Base-by-base conservation (phyloP, 352 stramenopile genomes). In the Globisporangium sylvaticum region DNA sequence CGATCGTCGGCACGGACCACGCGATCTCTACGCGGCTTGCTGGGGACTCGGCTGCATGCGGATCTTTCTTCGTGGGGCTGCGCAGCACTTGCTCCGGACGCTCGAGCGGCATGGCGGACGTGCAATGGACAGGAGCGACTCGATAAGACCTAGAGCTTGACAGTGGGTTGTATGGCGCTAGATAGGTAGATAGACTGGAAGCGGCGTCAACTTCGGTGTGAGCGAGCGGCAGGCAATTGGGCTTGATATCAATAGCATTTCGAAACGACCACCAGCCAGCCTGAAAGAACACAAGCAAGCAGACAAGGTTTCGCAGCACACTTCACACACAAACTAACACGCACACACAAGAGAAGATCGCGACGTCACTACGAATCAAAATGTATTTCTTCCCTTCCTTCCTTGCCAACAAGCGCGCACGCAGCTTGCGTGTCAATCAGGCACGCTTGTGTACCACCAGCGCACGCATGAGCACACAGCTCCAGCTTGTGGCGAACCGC, bases 1-100 rank as follows among this genome's bases (percentile, higher is more conserved):
- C 80, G 42, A 91, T 74, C 32, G 68, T 29, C 1, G 86, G 83
- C 24, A 77, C 66, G 12, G 80, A 88, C 86, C 86, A 94, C 3
- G 76, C 68, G 27, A 94, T 71, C 73, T 83, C 74, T 20, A 91
- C 78, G 61, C 66, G 78, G 34, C 69, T 76, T 0, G 82, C 82
- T 7, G 65, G 69, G 6, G 68, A 63, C 18, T 62, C 60, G 24
- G 37, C 65, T 22, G 56, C 44, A 8, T 70, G 44, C 52, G 14
- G 44, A 7, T 53, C 32, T 12, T 48, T 31, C 53, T 70, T 67
- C 9, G 39, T 72, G 8, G 67, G 62, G 39, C 55, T 71, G 42
- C 58, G 58, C 42, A 34, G 25, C 20, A 8, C 24, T 55, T 71
- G 59, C 55, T 71, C 66, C 7, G 39, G 59, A 29, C 59, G 59